A percentile compares a stretch with the other conserved stretches of the same genome.
Conservation (phyloP, 2,329 filamentous ascomycete species). For the Phoma herbarum region DNA sequence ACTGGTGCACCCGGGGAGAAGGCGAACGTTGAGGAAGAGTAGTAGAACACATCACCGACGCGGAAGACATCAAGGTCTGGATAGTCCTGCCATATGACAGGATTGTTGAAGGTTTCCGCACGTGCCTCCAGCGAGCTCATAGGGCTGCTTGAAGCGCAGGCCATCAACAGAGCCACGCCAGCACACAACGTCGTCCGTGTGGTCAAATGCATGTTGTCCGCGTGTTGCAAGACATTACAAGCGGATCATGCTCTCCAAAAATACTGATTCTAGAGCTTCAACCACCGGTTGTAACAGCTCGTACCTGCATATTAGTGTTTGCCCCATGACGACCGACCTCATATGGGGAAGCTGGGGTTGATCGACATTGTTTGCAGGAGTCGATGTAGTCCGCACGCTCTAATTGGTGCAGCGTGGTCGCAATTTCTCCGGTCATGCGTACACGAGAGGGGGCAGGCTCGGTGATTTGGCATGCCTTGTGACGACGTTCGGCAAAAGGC, state of each 20-base stretch:
- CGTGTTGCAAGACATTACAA: neutral
- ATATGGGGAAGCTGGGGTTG: slow-evolving; percentile 9
- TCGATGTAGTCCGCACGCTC: neutral
- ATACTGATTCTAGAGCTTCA: neutral
- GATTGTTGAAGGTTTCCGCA: slow-evolving; percentile 56
- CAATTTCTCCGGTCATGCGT: slow-evolving; percentile 11
- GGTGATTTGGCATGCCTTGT: neutral
- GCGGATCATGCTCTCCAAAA: neutral
- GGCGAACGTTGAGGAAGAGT: slow-evolving; percentile 65
- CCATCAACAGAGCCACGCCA: neutral
- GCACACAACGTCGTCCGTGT: neutral
- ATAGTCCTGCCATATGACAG: slow-evolving; percentile 65
- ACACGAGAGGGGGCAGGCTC: slow-evolving; percentile 5
- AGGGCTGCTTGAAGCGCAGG: neutral
- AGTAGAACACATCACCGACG: slow-evolving; percentile 62
- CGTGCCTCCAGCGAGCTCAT: slow-evolving; percentile 8
- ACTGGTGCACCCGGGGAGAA: slow-evolving; percentile 67
- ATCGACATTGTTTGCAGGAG: slow-evolving; percentile 1
- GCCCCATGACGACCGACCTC: neutral
- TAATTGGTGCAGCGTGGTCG: slow-evolving; percentile 11
- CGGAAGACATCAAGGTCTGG: slow-evolving; percentile 65
- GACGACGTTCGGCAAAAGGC: slow-evolving; percentile 5
- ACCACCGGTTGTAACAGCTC: neutral
- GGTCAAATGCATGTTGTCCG: neutral
- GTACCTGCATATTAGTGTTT: neutral